These are phyloP conservation scores for Trichosanthes cucumerina DNA, from an alignment of 306 rosid genomes.

Conservation along the genomic window DNA sequence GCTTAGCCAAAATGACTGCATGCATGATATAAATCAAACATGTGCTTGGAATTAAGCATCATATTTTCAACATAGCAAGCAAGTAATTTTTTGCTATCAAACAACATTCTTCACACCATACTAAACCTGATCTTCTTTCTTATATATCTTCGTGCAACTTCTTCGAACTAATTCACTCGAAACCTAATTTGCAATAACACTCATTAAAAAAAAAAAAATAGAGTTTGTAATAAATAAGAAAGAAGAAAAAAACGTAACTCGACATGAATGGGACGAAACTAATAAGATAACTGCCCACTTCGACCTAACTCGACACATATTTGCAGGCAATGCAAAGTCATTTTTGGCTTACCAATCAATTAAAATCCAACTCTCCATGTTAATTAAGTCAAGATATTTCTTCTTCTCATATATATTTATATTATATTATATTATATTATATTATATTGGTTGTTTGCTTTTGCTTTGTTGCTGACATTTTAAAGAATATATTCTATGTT, in stretches of 20 bases:
- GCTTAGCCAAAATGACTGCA: not conserved
- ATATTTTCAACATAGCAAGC: not conserved
- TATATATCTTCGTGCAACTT: not conserved
- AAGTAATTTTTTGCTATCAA: conserved; percentile 10
- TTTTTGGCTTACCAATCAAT: conserved; percentile 3
- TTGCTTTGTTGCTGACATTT: not conserved
- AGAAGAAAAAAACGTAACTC: not conserved
- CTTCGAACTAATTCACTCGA: not conserved
- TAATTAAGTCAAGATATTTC: not conserved
- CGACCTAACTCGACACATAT: not conserved
- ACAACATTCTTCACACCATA: not conserved
- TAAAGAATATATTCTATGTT: not conserved
- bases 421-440: too few relatives aligned
- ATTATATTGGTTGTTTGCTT: too few relatives aligned
- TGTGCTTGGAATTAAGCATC: not conserved
- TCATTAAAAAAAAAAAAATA: too few relatives aligned
- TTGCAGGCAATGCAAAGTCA: conserved; percentile 9
- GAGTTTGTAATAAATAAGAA: not conserved
- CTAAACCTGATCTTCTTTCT: not conserved
- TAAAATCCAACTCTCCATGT: not conserved
- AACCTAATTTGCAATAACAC: too few relatives aligned
- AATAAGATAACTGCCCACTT: not conserved
- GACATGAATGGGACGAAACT: not conserved
- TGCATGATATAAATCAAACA: not conserved
- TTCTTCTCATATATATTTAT: too few relatives aligned